These are phyloP conservation scores for Silene conica DNA, from an alignment of 148 eudicot species.

Conservation along the genomic window DNA sequence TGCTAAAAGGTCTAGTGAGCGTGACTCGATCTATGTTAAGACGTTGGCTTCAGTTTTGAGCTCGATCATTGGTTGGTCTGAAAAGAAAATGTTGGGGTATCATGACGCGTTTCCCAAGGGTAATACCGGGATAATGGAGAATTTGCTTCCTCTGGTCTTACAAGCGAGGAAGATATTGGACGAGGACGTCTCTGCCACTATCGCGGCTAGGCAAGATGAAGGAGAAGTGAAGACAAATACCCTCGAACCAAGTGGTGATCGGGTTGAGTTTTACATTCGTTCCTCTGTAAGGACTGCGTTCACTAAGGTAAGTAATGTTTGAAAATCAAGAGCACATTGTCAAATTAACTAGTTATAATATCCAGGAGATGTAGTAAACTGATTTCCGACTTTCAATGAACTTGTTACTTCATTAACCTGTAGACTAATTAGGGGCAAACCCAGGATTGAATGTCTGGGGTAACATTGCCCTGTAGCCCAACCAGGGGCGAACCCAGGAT, in stretches of 20 bases:
- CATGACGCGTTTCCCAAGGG: conserved; percentile 45
- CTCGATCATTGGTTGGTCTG: conserved; percentile 72
- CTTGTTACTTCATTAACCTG: too few species aligned
- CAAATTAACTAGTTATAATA: neutral
- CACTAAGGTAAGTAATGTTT: conserved; percentile 38
- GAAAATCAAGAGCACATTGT: neutral
- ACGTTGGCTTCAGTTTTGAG: conserved; percentile 47
- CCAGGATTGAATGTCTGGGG: too few species aligned
- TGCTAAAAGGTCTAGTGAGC: conserved; percentile 53
- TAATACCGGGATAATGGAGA: conserved; percentile 45
- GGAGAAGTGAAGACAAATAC: conserved; percentile 20
- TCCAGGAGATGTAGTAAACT: too few species aligned
- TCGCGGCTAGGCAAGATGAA: conserved; percentile 37
- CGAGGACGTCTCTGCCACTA: conserved; percentile 47
- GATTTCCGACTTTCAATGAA: too few species aligned
- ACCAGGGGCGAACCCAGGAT: too few species aligned
- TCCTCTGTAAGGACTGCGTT: conserved; percentile 69
- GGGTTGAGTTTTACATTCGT: conserved; percentile 67
- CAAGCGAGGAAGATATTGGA: conserved; percentile 54
- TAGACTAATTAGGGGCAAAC: too few species aligned
- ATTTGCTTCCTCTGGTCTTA: conserved; percentile 57
- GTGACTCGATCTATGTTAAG: conserved; percentile 50
- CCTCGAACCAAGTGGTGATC: conserved; percentile 38
- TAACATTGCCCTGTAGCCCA: too few species aligned
- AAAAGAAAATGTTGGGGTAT: conserved; percentile 56